Percentiles rank a stretch among this genome's conserved stretches.
Evolutionary conservation across 257 asterid genomes (phyloP).

Genomic region (Solanum pennellii): DNA sequence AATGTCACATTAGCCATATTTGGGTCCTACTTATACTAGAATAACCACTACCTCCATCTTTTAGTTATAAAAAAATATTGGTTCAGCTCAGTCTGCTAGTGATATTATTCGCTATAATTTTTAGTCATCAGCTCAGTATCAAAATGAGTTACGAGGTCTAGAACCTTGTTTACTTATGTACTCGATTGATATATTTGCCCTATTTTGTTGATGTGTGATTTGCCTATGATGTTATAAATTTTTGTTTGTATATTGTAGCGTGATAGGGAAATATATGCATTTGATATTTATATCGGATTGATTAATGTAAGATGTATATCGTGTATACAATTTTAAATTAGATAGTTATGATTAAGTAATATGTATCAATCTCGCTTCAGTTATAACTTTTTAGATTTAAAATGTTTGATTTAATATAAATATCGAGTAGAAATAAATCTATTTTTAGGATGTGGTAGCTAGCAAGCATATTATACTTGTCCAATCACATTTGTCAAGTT

Average conservation of each 20-base stretch:
- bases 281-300: too few relatives aligned
- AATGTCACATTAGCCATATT: background rate
- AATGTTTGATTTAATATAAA: background rate
- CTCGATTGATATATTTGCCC: background rate
- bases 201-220: background rate
- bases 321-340: background rate
- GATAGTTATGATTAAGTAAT: background rate
- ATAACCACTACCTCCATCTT: background rate
- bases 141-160: background rate
- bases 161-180: background rate
- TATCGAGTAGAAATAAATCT: background rate
- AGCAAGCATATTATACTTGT: background rate
- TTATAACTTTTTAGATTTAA: background rate
- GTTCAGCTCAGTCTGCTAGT: background rate
- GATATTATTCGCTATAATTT: background rate
- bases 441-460: background rate
- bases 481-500: conserved; percentile 25
- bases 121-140: fast-evolving
- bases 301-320: background rate
- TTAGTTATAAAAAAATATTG: background rate
- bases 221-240: background rate
- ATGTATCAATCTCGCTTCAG: background rate
- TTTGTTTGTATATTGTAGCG: background rate
- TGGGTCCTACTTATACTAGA: background rate
- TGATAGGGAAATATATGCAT: background rate